Base-by-base conservation (phyloP, 1,284 basidiomycete species). In the Stereum hirsutum region DNA sequence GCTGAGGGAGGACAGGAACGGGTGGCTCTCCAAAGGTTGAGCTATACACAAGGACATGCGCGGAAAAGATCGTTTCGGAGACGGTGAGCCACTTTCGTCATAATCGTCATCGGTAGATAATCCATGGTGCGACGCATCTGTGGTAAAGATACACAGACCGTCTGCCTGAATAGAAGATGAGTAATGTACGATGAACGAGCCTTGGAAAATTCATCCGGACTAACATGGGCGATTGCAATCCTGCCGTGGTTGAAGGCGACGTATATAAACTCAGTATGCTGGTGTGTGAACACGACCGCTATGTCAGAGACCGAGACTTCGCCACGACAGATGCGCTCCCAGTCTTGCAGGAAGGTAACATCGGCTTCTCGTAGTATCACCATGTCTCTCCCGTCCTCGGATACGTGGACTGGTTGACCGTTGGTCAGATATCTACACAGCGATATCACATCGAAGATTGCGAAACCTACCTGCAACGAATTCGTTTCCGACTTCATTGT, bases 361-460 rank as follows among this genome's bases (percentile, higher is more conserved):
- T 65, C 56, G 3, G 68, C 69, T 24, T 64, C 64, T n/a, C 72
- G 55, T 35, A 81, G 60, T 1, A 64, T 62, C 1, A 64, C 75
- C 31, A 86, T 54, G 54, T 81, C 72, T 14, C 62, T 60, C 6
- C 81, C 79, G 37, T 70, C 72, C 2, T 65, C 54, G 1, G 80
- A 81, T 6, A 81, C 69, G 50, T 83, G 81, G 2, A 70, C 82
- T 84, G 7, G 7, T 36, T 27, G 6, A 17, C 30, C 20, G 35
- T 19, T 19, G 21, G 2, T 14, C 8, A 15, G 6, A 6, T 15
- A 27, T 26, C 24, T 39, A 27, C 19, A 39, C 45, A 17, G 25
- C 35, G 32, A 19, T 14, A 7, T 35, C 41, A 4, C 14, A 41
- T 34, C 30, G 47, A 43, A 17, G 43, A 21, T n/a, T 6, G 35